Evolutionary conservation across 2,329 filamentous ascomycete genomes (phyloP).

Genomic region (Teratosphaeria epicoccoides): DNA sequence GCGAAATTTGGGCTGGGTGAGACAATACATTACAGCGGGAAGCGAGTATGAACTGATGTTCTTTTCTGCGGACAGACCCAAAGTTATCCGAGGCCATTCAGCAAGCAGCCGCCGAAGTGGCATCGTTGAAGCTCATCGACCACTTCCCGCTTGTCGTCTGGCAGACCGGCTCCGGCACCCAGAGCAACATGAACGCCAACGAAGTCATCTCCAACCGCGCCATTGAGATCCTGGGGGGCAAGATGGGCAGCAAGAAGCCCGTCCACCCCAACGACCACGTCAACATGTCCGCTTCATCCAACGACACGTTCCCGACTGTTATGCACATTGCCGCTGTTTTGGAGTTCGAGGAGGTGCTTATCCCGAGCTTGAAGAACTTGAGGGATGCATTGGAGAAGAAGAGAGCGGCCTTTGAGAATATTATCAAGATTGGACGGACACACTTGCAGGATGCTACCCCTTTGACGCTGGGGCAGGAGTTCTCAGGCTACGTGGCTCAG

Average conservation of each 20-base stretch:
- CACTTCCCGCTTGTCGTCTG: slow-evolving; percentile 98
- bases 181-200: slow-evolving; percentile 99
- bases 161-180: slow-evolving; percentile 97
- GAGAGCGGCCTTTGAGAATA: slow-evolving; percentile 77
- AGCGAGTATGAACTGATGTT: slow-evolving; percentile 1
- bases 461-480: slow-evolving; percentile 90
- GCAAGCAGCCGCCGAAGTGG: slow-evolving; percentile 87
- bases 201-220: slow-evolving; percentile 99
- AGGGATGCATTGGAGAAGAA: slow-evolving; percentile 78
- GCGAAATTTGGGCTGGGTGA: slow-evolving; percentile 82
- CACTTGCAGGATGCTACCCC: slow-evolving; percentile 97
- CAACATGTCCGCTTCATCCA: slow-evolving; percentile 97
- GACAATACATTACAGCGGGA: slow-evolving; percentile 12
- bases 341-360: slow-evolving; percentile 74
- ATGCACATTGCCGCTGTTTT: slow-evolving; percentile 99
- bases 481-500: slow-evolving; percentile 94
- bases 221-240: slow-evolving; percentile 91
- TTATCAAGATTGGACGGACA: slow-evolving; percentile 98
- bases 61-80: slow-evolving; percentile 48
- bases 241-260: slow-evolving; percentile 93
- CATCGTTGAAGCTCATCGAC: slow-evolving; percentile 83
- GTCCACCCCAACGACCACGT: slow-evolving; percentile 99
- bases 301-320: slow-evolving; percentile 98
- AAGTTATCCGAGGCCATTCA: slow-evolving; percentile 87
- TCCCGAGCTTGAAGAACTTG: slow-evolving; percentile 73